phyloP scores from a whole-genome alignment of 192 early-diverging fungal genomes.

The Oehlia diaphana region DNA sequence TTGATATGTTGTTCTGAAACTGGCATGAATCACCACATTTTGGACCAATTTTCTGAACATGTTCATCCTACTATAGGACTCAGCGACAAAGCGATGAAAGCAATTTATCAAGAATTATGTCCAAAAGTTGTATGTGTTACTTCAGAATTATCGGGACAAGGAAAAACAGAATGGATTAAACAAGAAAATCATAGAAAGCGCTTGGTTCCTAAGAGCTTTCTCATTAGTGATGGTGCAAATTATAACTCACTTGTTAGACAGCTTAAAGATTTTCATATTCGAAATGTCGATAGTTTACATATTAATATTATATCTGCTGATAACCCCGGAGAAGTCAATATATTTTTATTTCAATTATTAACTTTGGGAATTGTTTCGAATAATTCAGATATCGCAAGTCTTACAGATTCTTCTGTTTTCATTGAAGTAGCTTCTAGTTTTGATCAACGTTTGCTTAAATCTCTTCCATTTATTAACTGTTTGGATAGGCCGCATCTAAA shows the following conservation, averaged over 20 bases:
- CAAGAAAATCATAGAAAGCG: neutral
- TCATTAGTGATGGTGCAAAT: slow-evolving; percentile 10
- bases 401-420: neutral
- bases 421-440: slow-evolving; percentile 31
- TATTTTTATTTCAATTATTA: slow-evolving; percentile 33
- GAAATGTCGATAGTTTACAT: neutral
- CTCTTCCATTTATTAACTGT: slow-evolving; percentile 10
- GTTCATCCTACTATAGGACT: slow-evolving; percentile 13
- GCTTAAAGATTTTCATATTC: neutral
- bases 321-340: slow-evolving; percentile 28
- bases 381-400: slow-evolving; percentile 13
- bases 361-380: slow-evolving; percentile 24
- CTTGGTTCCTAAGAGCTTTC: slow-evolving; percentile 15
- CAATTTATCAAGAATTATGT: slow-evolving; percentile 21
- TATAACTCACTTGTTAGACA: slow-evolving; percentile 9
- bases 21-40: slow-evolving; percentile 29
- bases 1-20: slow-evolving; percentile 28
- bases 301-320: slow-evolving; percentile 25
- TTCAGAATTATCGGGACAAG: slow-evolving; percentile 26
- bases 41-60: slow-evolving; percentile 31
- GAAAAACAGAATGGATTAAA: slow-evolving; percentile 32
- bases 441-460: slow-evolving; percentile 22
- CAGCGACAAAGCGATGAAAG: neutral
- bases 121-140: slow-evolving; percentile 20
- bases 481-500: neutral